Conservation (phyloP, 192 early-diverging fungal genomes). For the Linnemannia elongata region DNA sequence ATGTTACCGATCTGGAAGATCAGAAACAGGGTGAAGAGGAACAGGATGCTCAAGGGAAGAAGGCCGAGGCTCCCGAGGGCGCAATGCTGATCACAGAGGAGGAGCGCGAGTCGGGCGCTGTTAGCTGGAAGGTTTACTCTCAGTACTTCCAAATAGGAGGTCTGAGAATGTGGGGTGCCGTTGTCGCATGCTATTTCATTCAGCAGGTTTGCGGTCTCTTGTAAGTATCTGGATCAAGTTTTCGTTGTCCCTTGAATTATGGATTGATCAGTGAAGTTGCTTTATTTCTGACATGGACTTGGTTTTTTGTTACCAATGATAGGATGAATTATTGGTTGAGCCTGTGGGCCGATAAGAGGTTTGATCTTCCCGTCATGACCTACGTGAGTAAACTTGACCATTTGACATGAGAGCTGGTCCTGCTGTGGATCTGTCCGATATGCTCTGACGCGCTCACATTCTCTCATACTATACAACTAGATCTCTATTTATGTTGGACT, state of each 20-base stretch:
- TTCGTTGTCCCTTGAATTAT: neutral
- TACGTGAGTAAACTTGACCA: slow-evolving; percentile 10
- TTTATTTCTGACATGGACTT: too few species aligned
- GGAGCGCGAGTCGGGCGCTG: slow-evolving; percentile 16
- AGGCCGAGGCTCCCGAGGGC: slow-evolving; percentile 17
- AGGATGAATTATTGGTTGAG: slow-evolving; percentile 43
- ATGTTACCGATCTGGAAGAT: neutral
- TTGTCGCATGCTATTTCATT: neutral
- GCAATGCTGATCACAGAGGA: slow-evolving; percentile 24
- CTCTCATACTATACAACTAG: neutral
- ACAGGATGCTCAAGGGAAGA: neutral
- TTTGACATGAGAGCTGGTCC: neutral
- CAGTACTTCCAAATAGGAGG: slow-evolving; percentile 20
- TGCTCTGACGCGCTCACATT: neutral
- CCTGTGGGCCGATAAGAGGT: slow-evolving; percentile 13
- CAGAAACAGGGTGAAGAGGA: neutral
- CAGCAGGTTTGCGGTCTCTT: slow-evolving; percentile 20
- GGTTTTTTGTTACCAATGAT: neutral
- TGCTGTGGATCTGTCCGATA: too few species aligned
- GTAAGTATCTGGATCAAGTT: neutral
- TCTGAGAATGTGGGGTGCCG: neutral
- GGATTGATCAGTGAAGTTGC: neutral
- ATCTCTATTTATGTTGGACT: slow-evolving; percentile 18
- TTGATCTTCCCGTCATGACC: slow-evolving; percentile 5
- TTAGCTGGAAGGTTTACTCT: slow-evolving; percentile 3